Evolutionary conservation across 495 filamentous ascomycete species (phyloP).

Genomic region (Cairneyella variabilis): DNA sequence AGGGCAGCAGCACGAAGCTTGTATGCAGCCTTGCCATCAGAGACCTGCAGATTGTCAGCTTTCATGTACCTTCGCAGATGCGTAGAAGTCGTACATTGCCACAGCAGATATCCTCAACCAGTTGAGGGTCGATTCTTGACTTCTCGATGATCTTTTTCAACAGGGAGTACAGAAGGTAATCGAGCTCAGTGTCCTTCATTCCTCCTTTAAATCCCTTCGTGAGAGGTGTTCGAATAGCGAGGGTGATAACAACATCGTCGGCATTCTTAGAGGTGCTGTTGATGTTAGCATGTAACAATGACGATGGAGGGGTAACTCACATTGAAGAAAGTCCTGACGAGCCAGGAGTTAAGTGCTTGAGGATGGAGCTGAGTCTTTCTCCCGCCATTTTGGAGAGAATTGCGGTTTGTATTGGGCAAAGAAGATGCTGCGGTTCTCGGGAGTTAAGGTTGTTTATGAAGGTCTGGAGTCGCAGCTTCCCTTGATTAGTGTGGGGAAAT

Average conservation of each 20-base stretch:
- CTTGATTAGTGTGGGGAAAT: conserved; percentile 8
- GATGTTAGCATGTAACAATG: conserved; percentile 18
- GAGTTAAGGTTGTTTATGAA: conserved; percentile 6
- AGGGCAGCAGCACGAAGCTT: conserved; percentile 84
- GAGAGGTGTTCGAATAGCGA: conserved; percentile 74
- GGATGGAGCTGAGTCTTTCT: conserved; percentile 79
- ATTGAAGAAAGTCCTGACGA: conserved; percentile 66
- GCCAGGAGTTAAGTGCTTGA: conserved; percentile 78
- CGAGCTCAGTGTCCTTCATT: conserved; percentile 91
- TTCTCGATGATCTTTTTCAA: conserved; percentile 70
- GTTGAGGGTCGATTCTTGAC: conserved; percentile 72
- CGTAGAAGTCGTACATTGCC: conserved; percentile 66
- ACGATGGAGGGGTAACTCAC: conserved; percentile 45
- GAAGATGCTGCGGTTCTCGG: neutral
- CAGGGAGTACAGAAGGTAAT: conserved; percentile 76
- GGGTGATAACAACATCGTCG: conserved; percentile 93
- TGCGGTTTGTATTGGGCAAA: neutral
- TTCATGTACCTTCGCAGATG: conserved; percentile 1
- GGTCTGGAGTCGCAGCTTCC: neutral
- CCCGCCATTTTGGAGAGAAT: conserved; percentile 63
- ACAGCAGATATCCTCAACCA: conserved; percentile 88
- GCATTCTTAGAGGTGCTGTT: conserved; percentile 85
- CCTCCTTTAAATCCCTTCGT: conserved; percentile 78
- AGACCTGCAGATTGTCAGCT: conserved; percentile 54
- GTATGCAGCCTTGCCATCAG: conserved; percentile 82